Conservation (phyloP, 2,329 filamentous ascomycete genomes). For the Tolypocladium tundrense region DNA sequence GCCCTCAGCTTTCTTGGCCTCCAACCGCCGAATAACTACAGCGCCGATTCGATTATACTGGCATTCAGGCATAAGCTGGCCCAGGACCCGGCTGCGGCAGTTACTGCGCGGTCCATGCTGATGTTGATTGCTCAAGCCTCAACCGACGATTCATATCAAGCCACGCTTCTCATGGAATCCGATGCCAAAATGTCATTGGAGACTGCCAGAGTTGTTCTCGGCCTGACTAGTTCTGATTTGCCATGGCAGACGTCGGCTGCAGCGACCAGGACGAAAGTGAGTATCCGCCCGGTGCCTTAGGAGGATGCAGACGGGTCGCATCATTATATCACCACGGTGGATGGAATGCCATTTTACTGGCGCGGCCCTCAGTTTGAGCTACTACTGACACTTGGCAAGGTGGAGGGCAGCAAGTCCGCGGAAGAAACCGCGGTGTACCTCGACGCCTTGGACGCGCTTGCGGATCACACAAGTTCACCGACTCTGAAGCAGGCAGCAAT, state of each 20-base stretch:
- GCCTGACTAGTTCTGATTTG: slow-evolving; percentile 10
- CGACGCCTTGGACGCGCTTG: slow-evolving; percentile 24
- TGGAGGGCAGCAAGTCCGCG: slow-evolving; percentile 14
- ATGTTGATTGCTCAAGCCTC: slow-evolving; percentile 22
- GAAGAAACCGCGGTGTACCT: slow-evolving; percentile 20
- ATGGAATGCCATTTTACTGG: neutral
- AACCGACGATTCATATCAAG: slow-evolving; percentile 23
- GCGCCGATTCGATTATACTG: slow-evolving; percentile 20
- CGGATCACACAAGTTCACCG: slow-evolving; percentile 15
- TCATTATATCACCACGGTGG: neutral
- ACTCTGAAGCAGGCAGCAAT: slow-evolving; percentile 14
- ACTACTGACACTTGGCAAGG: slow-evolving; percentile 8
- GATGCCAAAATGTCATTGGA: slow-evolving; percentile 24
- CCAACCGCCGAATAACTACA: slow-evolving; percentile 23
- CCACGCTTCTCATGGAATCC: slow-evolving; percentile 21
- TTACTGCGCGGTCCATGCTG: slow-evolving; percentile 21
- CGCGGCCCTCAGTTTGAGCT: neutral
- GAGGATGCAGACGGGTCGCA: neutral
- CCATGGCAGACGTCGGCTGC: slow-evolving; percentile 16
- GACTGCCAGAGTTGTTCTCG: slow-evolving; percentile 21
- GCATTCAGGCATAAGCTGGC: slow-evolving; percentile 24
- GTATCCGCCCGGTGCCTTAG: neutral
- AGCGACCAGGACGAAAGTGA: slow-evolving; percentile 17
- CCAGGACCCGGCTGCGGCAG: slow-evolving; percentile 18
- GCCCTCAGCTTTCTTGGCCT: slow-evolving; percentile 24